Evolutionary conservation across 257 asterid species (phyloP).

Genomic region (Solanum gandarillasii): DNA sequence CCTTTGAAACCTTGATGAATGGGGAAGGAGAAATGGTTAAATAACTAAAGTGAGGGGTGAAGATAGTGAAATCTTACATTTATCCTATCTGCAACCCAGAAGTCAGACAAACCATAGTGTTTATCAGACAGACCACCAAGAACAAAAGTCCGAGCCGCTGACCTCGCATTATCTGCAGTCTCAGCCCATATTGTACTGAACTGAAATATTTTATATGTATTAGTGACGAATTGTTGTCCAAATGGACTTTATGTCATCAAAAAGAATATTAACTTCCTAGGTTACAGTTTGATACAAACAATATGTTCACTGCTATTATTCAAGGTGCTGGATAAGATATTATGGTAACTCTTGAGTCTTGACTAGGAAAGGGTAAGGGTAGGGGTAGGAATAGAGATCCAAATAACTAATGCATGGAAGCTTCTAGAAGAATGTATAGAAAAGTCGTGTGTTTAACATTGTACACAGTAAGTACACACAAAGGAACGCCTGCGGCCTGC

Average conservation of each 20-base stretch:
- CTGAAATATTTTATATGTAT: conserved; percentile 24
- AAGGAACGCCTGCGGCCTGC: background rate
- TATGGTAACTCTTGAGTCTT: background rate
- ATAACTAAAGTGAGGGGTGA: background rate
- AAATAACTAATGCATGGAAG: background rate
- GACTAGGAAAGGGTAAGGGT: background rate
- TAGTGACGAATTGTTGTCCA: background rate
- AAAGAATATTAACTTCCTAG: background rate
- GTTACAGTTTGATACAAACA: background rate
- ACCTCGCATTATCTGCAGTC: conserved; percentile 82
- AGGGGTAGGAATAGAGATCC: background rate
- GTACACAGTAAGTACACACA: background rate
- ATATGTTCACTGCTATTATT: background rate
- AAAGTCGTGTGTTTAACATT: background rate
- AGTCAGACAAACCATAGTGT: conserved; percentile 67
- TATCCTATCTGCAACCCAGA: conserved; percentile 67
- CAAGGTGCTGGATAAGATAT: background rate
- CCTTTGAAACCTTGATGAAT: background rate
- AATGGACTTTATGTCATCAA: background rate
- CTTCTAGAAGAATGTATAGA: background rate
- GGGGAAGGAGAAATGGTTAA: background rate
- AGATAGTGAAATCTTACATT: conserved; percentile 34
- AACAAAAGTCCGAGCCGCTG: conserved; percentile 78
- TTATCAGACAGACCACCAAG: conserved; percentile 82
- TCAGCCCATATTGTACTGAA: conserved; percentile 93